Conservation (phyloP, 1,284 basidiomycete species). For the Phylloboletellus chloephorus region DNA sequence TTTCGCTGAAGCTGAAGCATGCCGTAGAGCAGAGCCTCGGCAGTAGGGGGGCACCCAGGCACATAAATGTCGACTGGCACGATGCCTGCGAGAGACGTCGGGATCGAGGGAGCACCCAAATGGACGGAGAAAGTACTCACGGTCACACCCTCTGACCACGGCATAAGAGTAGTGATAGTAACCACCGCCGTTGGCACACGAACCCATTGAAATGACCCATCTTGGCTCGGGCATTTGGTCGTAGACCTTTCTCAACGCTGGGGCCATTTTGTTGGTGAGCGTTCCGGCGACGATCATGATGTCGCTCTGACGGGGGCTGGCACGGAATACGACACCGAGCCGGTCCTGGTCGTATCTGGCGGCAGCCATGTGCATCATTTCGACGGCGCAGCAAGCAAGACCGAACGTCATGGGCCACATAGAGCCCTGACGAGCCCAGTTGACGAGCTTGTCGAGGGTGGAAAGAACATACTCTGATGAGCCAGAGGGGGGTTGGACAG, state of each 20-base stretch:
- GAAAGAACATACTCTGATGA: conserved; percentile 89
- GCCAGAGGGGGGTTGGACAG: conserved; percentile 1
- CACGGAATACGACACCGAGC: conserved; percentile 96
- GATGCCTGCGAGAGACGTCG: conserved; percentile 56
- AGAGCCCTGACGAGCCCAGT: conserved; percentile 96
- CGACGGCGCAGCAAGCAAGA: conserved; percentile 98
- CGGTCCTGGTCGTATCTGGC: conserved; percentile 99
- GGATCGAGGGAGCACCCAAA: background rate
- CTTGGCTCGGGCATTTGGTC: conserved; percentile 97
- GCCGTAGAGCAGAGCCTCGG: conserved; percentile 90
- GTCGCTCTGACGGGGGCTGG: conserved; percentile 94
- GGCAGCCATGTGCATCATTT: conserved; percentile 99
- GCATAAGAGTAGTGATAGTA: conserved; percentile 99
- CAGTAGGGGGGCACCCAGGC: conserved; percentile 90
- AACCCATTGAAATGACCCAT: conserved; percentile 99
- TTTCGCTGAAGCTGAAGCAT: conserved; percentile 97
- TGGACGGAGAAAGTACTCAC: conserved; percentile 43
- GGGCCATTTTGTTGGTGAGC: conserved; percentile 99
- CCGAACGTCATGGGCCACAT: conserved; percentile 99
- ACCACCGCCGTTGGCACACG: conserved; percentile 97
- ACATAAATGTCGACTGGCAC: conserved; percentile 98
- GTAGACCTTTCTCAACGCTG: conserved; percentile 91
- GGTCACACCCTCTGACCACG: conserved; percentile 98
- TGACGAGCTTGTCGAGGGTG: conserved; percentile 93
- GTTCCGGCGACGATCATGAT: conserved; percentile 99